A percentile compares a stretch with the other conserved stretches of the same genome.
phyloP scores from a whole-genome alignment of 306 rosid genomes.

The Rosa lucieae region DNA sequence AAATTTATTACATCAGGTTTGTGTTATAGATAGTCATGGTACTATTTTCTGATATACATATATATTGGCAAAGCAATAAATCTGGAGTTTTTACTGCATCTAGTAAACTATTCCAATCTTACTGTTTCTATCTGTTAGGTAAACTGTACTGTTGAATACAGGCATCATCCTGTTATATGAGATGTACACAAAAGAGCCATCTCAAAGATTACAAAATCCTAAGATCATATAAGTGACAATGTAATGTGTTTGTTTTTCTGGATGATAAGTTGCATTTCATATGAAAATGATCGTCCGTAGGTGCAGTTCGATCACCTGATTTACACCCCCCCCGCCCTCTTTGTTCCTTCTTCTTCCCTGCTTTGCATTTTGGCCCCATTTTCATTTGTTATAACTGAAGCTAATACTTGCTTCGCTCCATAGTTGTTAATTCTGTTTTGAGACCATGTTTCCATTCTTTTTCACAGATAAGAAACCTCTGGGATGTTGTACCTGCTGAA shows the following conservation, averaged over 20 bases:
- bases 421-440: constrained; percentile 16
- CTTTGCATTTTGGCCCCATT: constrained; percentile 8
- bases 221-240: not conserved
- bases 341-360: constrained; percentile 11
- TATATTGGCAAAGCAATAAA: not conserved
- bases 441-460: constrained; percentile 17
- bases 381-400: constrained; percentile 21
- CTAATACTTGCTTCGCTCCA: constrained; percentile 9
- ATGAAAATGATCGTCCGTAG: not conserved
- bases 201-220: not conserved
- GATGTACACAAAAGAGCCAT: not conserved
- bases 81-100: not conserved
- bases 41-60: not conserved
- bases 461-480: constrained; percentile 63
- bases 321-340: not conserved
- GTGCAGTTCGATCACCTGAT: not conserved
- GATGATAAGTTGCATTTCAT: not conserved
- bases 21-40: not conserved
- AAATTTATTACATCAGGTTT: constrained; percentile 94
- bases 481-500: constrained; percentile 75
- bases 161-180: not conserved
- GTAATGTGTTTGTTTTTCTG: not conserved
- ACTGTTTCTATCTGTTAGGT: not conserved
- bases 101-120: not conserved
- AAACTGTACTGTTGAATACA: not conserved